phyloP scores from a whole-genome alignment of 441 rosid species.

The Mallotus japonicus region DNA sequence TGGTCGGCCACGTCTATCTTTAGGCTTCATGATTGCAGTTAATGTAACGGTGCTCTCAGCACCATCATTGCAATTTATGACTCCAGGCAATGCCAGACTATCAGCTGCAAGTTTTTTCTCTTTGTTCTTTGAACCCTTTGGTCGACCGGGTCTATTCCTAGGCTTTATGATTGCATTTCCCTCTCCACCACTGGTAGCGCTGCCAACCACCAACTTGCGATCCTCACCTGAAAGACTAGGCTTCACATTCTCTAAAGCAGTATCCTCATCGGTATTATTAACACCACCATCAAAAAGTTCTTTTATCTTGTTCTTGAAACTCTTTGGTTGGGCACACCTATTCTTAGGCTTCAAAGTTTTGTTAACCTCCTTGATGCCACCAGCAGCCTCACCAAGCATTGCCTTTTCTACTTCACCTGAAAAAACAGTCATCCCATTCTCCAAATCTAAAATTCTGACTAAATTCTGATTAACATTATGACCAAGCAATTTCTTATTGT shows the following conservation, averaged over 20 bases:
- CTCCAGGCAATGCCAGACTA: neutral
- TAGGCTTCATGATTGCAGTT: neutral
- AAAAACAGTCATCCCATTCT: neutral
- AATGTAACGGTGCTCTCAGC: neutral
- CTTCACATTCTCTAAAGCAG: neutral
- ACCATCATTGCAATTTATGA: neutral
- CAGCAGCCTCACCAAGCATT: slow-evolving; percentile 8
- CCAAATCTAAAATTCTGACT: neutral
- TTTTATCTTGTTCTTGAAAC: slow-evolving; percentile 1
- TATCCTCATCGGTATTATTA: neutral
- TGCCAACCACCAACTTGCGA: neutral
- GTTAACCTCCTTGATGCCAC: neutral
- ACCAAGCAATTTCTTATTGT: neutral
- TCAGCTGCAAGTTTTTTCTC: neutral
- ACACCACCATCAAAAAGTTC: neutral
- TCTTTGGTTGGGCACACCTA: slow-evolving; percentile 18
- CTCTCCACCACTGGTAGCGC: neutral
- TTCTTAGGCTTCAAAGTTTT: neutral
- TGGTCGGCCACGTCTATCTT: slow-evolving; percentile 20
- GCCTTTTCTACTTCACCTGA: neutral
- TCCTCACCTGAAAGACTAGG: slow-evolving; percentile 2
- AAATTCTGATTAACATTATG: neutral
- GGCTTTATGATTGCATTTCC: neutral
- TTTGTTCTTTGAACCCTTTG: slow-evolving; percentile 21
- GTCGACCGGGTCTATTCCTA: slow-evolving; percentile 16